Evolutionary conservation across 1,284 basidiomycete species (phyloP).

Genomic region (Fomitopsis schrenkii): DNA sequence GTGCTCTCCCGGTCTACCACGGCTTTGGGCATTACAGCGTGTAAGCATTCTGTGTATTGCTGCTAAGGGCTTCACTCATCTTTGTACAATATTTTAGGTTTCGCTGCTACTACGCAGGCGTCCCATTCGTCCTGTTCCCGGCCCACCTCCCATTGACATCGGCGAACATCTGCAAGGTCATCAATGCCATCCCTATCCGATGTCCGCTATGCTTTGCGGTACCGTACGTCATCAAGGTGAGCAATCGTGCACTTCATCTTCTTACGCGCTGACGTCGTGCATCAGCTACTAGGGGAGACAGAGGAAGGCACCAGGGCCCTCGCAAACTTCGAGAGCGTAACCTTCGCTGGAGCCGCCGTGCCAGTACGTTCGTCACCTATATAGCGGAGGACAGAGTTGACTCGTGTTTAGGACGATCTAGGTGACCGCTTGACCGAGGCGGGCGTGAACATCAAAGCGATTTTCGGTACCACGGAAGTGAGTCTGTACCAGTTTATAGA

Average conservation of each 20-base stretch:
- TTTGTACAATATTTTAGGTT: conserved; percentile 15
- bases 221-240: conserved; percentile 33
- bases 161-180: conserved; percentile 38
- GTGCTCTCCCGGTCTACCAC: conserved; percentile 43
- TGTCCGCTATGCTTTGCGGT: conserved; percentile 23
- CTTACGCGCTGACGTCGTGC: conserved; percentile 28
- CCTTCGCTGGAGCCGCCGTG: conserved; percentile 41
- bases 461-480: conserved; percentile 45
- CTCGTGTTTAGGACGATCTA: conserved; percentile 36
- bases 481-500: background rate
- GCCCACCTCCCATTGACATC: conserved; percentile 48
- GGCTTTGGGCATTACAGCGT: conserved; percentile 43
- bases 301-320: conserved; percentile 41
- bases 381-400: background rate
- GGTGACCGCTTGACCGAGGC: conserved; percentile 49
- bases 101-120: conserved; percentile 36
- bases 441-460: conserved; percentile 50
- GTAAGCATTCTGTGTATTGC: conserved; percentile 24
- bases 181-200: conserved; percentile 23
- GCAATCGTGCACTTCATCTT: background rate
- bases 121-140: conserved; percentile 49
- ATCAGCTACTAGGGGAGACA: conserved; percentile 47
- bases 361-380: conserved; percentile 18
- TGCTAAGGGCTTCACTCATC: background rate
- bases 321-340: conserved; percentile 45